phyloP scores from a whole-genome alignment of 2,329 filamentous ascomycete genomes.

The Niveomyces coronatus region DNA sequence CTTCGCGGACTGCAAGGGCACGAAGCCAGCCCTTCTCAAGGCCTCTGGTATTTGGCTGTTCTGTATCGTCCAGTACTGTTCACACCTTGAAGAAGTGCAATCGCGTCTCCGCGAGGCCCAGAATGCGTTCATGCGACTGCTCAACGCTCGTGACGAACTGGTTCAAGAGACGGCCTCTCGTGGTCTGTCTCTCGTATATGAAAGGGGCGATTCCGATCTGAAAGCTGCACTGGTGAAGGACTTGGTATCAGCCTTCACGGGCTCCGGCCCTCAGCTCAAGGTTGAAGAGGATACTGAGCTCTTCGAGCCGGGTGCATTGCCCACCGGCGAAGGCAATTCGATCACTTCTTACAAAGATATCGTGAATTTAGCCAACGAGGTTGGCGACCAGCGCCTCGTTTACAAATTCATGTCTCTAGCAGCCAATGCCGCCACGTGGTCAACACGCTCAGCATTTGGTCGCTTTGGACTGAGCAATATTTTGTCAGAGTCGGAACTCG shows the following conservation, averaged over 20 bases:
- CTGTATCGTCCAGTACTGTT: constrained; percentile 82
- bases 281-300: constrained; percentile 87
- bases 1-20: constrained; percentile 65
- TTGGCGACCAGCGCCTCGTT: constrained; percentile 89
- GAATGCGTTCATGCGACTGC: constrained; percentile 73
- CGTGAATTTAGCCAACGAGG: constrained; percentile 87
- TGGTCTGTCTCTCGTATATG: constrained; percentile 85
- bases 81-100: constrained; percentile 66
- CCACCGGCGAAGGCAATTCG: constrained; percentile 79
- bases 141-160: constrained; percentile 82
- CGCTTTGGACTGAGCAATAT: constrained; percentile 88
- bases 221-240: constrained; percentile 79
- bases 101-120: constrained; percentile 68
- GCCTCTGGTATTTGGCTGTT: constrained; percentile 94
- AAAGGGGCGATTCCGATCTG: constrained; percentile 72
- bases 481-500: constrained; percentile 75
- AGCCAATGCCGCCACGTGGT: constrained; percentile 93
- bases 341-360: constrained; percentile 98
- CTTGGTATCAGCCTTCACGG: constrained; percentile 80
- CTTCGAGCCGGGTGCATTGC: constrained; percentile 82
- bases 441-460: constrained; percentile 90
- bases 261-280: constrained; percentile 62
- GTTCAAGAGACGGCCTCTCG: constrained; percentile 93
- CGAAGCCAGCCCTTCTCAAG: constrained; percentile 82
- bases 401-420: constrained; percentile 98